A percentile compares a stretch with the other conserved stretches of the same genome.
Evolutionary conservation across 2,329 filamentous ascomycete species (phyloP).

Genomic region (Seiridium cupressi): DNA sequence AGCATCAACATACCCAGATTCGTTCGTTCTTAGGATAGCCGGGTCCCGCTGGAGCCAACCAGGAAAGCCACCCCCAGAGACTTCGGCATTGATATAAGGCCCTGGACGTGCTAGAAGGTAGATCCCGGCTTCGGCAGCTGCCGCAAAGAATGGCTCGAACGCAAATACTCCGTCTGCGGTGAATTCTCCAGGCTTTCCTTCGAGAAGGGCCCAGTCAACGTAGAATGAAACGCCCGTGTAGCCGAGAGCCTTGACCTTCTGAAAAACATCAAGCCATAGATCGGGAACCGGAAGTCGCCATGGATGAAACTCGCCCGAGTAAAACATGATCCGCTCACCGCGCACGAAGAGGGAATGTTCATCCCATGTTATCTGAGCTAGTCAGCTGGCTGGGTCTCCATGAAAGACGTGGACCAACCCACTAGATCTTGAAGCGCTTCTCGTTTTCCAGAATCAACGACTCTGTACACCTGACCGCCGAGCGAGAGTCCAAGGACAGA

Average conservation of each 20-base stretch:
- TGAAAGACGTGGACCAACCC: not conserved
- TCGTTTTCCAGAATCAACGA: not conserved
- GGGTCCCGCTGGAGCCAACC: conserved; percentile 74
- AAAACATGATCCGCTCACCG: conserved; percentile 66
- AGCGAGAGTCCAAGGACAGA: not conserved
- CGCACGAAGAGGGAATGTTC: conserved; percentile 63
- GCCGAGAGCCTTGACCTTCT: conserved; percentile 79
- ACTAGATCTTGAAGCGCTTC: conserved; percentile 5
- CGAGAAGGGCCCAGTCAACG: conserved; percentile 73
- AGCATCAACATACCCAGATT: conserved; percentile 60
- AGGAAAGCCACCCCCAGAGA: conserved; percentile 71
- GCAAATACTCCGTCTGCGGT: conserved; percentile 70
- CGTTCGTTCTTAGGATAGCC: conserved; percentile 61
- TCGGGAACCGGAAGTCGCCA: conserved; percentile 46
- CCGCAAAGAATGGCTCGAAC: conserved; percentile 73
- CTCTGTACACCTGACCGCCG: not conserved
- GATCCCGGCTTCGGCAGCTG: conserved; percentile 69
- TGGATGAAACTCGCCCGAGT: conserved; percentile 67
- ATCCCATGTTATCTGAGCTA: conserved; percentile 58
- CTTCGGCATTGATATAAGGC: conserved; percentile 71
- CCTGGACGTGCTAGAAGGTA: conserved; percentile 70
- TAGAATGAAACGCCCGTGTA: conserved; percentile 82
- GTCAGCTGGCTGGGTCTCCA: not conserved
- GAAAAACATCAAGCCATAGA: conserved; percentile 68
- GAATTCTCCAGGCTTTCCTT: conserved; percentile 71